A percentile compares a stretch with the other conserved stretches of the same genome.
These are phyloP conservation scores for Daldinia concentrica DNA, from an alignment of 495 filamentous ascomycete genomes.

Conservation along the genomic window DNA sequence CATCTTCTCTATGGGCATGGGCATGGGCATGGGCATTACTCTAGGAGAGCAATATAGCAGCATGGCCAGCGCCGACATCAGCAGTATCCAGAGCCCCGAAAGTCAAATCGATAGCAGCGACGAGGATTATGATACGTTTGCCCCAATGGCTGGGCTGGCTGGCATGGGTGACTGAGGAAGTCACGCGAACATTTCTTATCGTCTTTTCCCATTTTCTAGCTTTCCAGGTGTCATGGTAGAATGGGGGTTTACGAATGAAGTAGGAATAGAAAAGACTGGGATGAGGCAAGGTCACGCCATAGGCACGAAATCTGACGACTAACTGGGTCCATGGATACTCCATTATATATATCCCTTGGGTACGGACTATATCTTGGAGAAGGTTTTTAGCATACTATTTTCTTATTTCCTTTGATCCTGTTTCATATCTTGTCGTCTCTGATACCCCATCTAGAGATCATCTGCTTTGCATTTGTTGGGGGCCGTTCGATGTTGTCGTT, in stretches of 20 bases:
- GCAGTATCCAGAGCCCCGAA: slow-evolving; percentile 55
- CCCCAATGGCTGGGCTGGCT: slow-evolving; percentile 44
- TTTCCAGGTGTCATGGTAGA: slow-evolving; percentile 26
- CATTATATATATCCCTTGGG: slow-evolving; percentile 20
- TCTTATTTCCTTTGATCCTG: slow-evolving; percentile 15
- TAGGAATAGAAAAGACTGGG: slow-evolving; percentile 37
- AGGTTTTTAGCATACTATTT: slow-evolving; percentile 17
- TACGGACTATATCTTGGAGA: slow-evolving; percentile 12
- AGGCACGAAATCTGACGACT: slow-evolving; percentile 45
- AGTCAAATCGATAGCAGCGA: slow-evolving; percentile 55
- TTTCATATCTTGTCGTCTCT: slow-evolving; percentile 26
- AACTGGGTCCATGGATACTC: slow-evolving; percentile 35
- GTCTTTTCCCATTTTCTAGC: slow-evolving; percentile 7
- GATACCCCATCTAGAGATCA: slow-evolving; percentile 48
- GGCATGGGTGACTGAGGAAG: slow-evolving; percentile 39
- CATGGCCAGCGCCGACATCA: slow-evolving; percentile 52
- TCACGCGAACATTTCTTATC: slow-evolving; percentile 10
- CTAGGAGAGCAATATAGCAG: slow-evolving; percentile 43
- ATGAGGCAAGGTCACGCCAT: slow-evolving; percentile 49
- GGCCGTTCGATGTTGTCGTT: slow-evolving; percentile 9
- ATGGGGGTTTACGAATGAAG: slow-evolving; percentile 34
- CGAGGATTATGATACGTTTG: slow-evolving; percentile 51
- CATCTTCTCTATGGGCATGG: slow-evolving; percentile 44
- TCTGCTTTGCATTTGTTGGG: slow-evolving; percentile 20
- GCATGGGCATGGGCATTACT: slow-evolving; percentile 36